A percentile compares a stretch with the other conserved stretches of the same genome.
Evolutionary conservation across 179 eudicot species (phyloP).

Genomic region (Silene coronaria): DNA sequence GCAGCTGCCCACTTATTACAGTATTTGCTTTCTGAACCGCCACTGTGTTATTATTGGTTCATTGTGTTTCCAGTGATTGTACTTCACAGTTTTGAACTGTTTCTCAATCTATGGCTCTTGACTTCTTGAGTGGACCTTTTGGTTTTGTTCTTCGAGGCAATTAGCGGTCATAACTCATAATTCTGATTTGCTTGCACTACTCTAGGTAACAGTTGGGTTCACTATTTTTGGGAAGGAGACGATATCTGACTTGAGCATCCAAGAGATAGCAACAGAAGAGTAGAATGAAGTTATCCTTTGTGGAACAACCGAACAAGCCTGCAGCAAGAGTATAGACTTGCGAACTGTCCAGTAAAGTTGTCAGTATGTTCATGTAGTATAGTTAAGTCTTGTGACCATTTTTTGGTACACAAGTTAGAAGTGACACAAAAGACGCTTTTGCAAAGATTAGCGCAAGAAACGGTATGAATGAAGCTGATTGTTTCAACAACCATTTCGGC

Average conservation of each 20-base stretch:
- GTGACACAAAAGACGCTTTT: neutral
- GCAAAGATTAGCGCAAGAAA: neutral
- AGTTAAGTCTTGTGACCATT: neutral
- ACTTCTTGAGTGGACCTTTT: neutral
- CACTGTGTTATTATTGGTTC: too few species aligned
- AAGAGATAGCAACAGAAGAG: slow-evolving; percentile 41
- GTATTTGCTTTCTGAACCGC: too few species aligned
- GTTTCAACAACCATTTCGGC: neutral
- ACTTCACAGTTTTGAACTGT: too few species aligned
- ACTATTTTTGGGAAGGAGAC: slow-evolving; percentile 86
- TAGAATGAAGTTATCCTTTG: slow-evolving; percentile 14
- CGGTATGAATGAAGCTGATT: neutral
- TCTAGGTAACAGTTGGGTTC: slow-evolving; percentile 86
- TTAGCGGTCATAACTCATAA: neutral
- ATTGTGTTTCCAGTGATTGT: too few species aligned
- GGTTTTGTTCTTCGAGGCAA: neutral
- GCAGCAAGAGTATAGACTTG: neutral
- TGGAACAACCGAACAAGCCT: neutral
- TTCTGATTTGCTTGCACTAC: neutral
- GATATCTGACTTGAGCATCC: slow-evolving; percentile 60
- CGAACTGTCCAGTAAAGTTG: neutral
- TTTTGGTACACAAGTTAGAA: neutral
- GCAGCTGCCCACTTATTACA: too few species aligned
- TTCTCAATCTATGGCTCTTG: neutral
- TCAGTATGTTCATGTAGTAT: neutral